Percentiles rank a stretch among this genome's conserved stretches.
phyloP scores from a whole-genome alignment of 2,329 filamentous ascomycete genomes.

The Penicillium hesseltinei region DNA sequence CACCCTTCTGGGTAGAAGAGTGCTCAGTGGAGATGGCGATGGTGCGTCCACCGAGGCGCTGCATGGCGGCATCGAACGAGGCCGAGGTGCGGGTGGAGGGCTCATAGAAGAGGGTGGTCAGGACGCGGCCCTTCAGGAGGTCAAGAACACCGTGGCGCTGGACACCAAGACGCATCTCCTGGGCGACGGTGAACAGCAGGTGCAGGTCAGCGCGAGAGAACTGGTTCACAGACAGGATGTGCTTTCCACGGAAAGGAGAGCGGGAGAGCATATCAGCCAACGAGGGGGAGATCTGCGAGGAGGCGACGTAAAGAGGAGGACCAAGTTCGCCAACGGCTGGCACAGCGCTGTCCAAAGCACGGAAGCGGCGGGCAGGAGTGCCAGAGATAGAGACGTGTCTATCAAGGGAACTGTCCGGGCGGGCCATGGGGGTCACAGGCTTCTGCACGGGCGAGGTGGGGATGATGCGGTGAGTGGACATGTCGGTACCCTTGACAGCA shows the following conservation, averaged over 20 bases:
- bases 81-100: conserved; percentile 92
- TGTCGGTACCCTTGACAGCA: conserved; percentile 65
- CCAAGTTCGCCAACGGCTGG: conserved; percentile 37
- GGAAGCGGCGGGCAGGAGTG: conserved; percentile 36
- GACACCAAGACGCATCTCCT: conserved; percentile 95
- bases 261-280: conserved; percentile 71
- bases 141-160: conserved; percentile 88
- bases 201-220: conserved; percentile 87
- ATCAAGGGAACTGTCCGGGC: conserved; percentile 38
- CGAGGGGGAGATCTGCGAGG: conserved; percentile 56
- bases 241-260: conserved; percentile 83
- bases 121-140: conserved; percentile 77
- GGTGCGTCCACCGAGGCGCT: conserved; percentile 86
- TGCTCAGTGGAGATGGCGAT: conserved; percentile 77
- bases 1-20: conserved; percentile 91
- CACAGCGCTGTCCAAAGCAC: conserved; percentile 30
- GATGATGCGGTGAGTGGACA: conserved; percentile 63
- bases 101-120: conserved; percentile 96
- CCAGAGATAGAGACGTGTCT: conserved; percentile 38
- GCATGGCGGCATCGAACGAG: conserved; percentile 98
- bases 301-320: conserved; percentile 42
- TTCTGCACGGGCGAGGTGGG: conserved; percentile 59
- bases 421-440: conserved; percentile 44
- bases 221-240: conserved; percentile 88
- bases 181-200: conserved; percentile 89